These are phyloP conservation scores for Sphenostylis stenocarpa DNA, from an alignment of 306 rosid genomes.

Conservation along the genomic window DNA sequence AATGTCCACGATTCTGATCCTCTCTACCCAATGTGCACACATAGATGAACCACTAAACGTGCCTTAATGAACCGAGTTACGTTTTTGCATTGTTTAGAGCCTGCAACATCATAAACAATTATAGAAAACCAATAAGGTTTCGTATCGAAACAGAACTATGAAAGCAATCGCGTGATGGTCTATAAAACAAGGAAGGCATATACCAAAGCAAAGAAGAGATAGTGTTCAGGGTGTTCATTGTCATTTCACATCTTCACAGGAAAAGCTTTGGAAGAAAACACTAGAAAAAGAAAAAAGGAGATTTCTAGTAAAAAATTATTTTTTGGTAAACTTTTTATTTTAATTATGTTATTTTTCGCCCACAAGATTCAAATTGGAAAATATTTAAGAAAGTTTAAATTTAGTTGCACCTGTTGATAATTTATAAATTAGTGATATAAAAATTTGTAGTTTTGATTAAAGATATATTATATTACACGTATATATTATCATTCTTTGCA, in stretches of 20 bases:
- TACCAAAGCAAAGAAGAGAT: constrained; percentile 6
- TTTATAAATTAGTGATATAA: neutral
- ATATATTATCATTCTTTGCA: neutral
- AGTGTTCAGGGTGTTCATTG: constrained; percentile 22
- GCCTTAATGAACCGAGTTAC: neutral
- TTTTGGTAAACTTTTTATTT: no score
- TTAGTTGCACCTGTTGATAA: neutral
- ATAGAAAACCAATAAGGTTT: neutral
- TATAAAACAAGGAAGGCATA: constrained; percentile 43
- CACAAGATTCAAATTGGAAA: no score
- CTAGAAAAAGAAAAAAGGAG: no score
- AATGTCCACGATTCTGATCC: neutral
- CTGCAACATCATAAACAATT: neutral
- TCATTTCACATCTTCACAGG: constrained; percentile 29
- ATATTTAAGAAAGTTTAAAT: no score
- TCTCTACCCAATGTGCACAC: neutral
- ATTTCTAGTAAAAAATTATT: no score
- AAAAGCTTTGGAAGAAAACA: no score
- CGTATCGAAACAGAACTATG: constrained; percentile 10
- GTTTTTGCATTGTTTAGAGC: neutral
- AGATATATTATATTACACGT: neutral
- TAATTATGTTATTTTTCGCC: no score
- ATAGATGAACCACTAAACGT: neutral
- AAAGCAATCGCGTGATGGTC: constrained; percentile 12
- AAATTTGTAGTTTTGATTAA: neutral